phyloP scores from a whole-genome alignment of 2,329 filamentous ascomycete species.

The Stagonosporopsis cucurbitacearum region DNA sequence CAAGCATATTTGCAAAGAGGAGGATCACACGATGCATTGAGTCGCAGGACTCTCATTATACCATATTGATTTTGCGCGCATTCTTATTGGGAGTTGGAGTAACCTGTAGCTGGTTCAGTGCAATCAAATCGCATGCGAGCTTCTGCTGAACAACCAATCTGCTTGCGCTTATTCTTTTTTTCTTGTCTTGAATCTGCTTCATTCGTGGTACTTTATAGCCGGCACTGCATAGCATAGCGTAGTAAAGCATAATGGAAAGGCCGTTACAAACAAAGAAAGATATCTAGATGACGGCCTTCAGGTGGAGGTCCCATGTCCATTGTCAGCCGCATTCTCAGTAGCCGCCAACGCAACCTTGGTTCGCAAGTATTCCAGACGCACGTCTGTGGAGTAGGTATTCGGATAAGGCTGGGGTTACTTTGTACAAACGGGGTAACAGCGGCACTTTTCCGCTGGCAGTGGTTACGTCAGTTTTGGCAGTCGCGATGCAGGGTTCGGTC shows the following conservation, averaged over 20 bases:
- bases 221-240: constrained; percentile 14
- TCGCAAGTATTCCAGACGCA: constrained; percentile 3
- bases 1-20: constrained; percentile 25
- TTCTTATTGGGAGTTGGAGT: constrained; percentile 25
- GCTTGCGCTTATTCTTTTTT: background rate
- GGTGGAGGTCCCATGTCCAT: constrained; percentile 11
- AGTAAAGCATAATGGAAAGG: constrained; percentile 14
- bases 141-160: constrained; percentile 1
- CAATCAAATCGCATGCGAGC: constrained; percentile 29
- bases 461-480: constrained; percentile 11
- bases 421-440: constrained; percentile 11
- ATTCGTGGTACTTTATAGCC: constrained; percentile 10
- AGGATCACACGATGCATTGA: constrained; percentile 20
- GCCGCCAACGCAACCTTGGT: background rate
- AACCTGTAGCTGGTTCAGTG: constrained; percentile 23
- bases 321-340: background rate
- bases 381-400: constrained; percentile 8
- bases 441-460: background rate
- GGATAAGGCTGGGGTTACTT: constrained; percentile 1
- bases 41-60: constrained; percentile 30
- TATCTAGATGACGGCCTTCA: background rate
- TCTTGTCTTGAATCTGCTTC: constrained; percentile 1
- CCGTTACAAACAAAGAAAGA: background rate
- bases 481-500: constrained; percentile 5
- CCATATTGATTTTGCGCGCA: constrained; percentile 38